These are phyloP conservation scores for Psilocybe tampanensis DNA, from an alignment of 768 basidiomycete species.

Conservation along the genomic window DNA sequence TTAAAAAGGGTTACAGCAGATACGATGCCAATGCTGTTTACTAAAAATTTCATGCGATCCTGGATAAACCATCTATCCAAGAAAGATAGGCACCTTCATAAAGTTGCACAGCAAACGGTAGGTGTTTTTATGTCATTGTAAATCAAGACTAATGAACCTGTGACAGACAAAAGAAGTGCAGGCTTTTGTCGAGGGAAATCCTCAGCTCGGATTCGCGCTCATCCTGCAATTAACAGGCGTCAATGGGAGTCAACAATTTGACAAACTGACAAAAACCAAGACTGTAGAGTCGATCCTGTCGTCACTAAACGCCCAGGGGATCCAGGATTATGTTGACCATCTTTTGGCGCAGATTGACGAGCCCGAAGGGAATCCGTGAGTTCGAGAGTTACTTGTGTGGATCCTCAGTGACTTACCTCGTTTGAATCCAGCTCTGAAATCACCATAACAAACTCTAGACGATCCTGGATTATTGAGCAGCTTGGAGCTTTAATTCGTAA, in stretches of 20 bases:
- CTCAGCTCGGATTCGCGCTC: slow-evolving; percentile 80
- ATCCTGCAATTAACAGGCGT: slow-evolving; percentile 84
- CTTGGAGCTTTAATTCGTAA: slow-evolving; percentile 78
- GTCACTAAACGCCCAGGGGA: slow-evolving; percentile 72
- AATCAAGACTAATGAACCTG: not conserved
- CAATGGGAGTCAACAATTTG: slow-evolving; percentile 86
- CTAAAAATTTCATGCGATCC: slow-evolving; percentile 92
- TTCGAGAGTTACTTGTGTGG: not conserved
- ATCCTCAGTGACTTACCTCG: slow-evolving; percentile 1
- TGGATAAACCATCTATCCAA: slow-evolving; percentile 97
- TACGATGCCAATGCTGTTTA: slow-evolving; percentile 86
- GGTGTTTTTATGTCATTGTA: slow-evolving; percentile 20
- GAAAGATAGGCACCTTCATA: slow-evolving; percentile 86
- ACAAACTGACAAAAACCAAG: slow-evolving; percentile 90
- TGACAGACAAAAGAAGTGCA: slow-evolving; percentile 76
- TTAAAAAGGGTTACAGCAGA: slow-evolving; percentile 64
- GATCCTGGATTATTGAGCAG: slow-evolving; percentile 89
- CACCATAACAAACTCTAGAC: slow-evolving; percentile 52
- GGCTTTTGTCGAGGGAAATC: slow-evolving; percentile 70
- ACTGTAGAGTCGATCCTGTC: slow-evolving; percentile 85
- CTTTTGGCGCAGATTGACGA: slow-evolving; percentile 67
- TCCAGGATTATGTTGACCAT: slow-evolving; percentile 75
- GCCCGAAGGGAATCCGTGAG: slow-evolving; percentile 44
- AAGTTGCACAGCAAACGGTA: slow-evolving; percentile 84
- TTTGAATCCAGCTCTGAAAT: slow-evolving; percentile 42